Evolutionary conservation across 768 basidiomycete genomes (phyloP).

Genomic region (Lyophyllum decastes): DNA sequence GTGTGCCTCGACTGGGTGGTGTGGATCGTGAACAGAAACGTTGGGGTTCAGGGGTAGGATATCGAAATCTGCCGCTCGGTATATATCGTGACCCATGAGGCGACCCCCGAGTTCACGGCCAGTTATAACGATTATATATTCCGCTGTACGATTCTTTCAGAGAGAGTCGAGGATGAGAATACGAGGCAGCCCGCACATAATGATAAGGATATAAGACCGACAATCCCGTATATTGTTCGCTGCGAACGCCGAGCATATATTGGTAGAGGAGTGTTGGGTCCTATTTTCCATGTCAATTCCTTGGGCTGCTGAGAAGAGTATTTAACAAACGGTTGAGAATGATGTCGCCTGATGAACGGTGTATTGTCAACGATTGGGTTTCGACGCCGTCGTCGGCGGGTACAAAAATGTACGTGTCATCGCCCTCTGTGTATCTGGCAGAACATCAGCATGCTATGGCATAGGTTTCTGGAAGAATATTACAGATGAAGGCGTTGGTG

Average conservation of each 20-base stretch:
- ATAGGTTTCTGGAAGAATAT: conserved; percentile 20
- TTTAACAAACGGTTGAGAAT: conserved; percentile 60
- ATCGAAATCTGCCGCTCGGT: conserved; percentile 87
- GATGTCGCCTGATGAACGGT: conserved; percentile 76
- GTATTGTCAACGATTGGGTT: conserved; percentile 68
- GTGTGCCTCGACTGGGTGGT: conserved; percentile 87
- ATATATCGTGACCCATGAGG: conserved; percentile 85
- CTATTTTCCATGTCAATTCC: conserved; percentile 31
- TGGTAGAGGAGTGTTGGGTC: conserved; percentile 54
- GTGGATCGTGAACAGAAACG: conserved; percentile 64
- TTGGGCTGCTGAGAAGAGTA: neutral
- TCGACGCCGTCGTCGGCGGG: conserved; percentile 57
- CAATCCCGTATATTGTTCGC: conserved; percentile 72
- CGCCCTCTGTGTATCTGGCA: conserved; percentile 63
- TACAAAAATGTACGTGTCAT: conserved; percentile 80
- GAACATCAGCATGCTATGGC: conserved; percentile 14
- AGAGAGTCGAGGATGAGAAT: neutral
- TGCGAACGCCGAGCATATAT: conserved; percentile 57
- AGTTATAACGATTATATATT: conserved; percentile 90
- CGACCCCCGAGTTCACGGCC: conserved; percentile 76
- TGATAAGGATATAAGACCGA: conserved; percentile 76
- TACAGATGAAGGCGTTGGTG: conserved; percentile 78
- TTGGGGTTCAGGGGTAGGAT: conserved; percentile 83
- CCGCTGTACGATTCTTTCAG: conserved; percentile 56
- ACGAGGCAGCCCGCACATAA: conserved; percentile 46